Base-by-base conservation (phyloP, 768 basidiomycete genomes). In the Crucibulum laeve region DNA sequence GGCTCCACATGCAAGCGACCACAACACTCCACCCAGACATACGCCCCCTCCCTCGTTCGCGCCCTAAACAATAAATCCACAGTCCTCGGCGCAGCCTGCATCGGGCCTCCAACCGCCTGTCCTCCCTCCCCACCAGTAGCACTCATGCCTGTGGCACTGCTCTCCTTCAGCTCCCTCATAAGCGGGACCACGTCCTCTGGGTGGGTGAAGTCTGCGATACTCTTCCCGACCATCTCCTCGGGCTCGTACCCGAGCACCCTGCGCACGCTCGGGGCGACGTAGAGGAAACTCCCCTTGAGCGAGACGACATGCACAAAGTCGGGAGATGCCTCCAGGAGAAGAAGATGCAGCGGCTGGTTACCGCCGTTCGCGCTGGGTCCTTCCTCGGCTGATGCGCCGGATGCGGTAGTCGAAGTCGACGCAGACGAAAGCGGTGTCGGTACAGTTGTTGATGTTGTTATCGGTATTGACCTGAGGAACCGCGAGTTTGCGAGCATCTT, bases 221-320 rank as follows among this genome's bases (percentile, higher is more conserved):
- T 74, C 54, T 77, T 80, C 42, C 90, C 90, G 19, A 90, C 73
- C 43, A 98, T 80, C 45, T 95, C 91, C 24, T 79, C 72, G 2
- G 93, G 83, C 19, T 86, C 80, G 65, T 94, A 96, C 26, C 94
- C 94, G 25, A 98, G 74, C 7, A 92, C 79, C 22, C 77, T 68
- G 8, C 76, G 67, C 15, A 95, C 80, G 19, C 85, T 78, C 1
- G 92, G 92, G 0, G 91, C 89, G 40, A 91, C 88, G 60, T 96
- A 99, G 38, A 95, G 80, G 63, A 98, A 92, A 13, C 77, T 73
- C 22, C 95, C 95, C 58, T 97, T 94, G 53, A 96, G 80, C 2
- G 89, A 92, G 30, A 99, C 73, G 42, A 97, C 93, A 56, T 88
- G 86, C 18, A 96, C 69, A 58, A 95, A 90, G 60, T 97, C 95